phyloP scores from a whole-genome alignment of 1,284 basidiomycete species.

The Paramarasmius palmivorus region DNA sequence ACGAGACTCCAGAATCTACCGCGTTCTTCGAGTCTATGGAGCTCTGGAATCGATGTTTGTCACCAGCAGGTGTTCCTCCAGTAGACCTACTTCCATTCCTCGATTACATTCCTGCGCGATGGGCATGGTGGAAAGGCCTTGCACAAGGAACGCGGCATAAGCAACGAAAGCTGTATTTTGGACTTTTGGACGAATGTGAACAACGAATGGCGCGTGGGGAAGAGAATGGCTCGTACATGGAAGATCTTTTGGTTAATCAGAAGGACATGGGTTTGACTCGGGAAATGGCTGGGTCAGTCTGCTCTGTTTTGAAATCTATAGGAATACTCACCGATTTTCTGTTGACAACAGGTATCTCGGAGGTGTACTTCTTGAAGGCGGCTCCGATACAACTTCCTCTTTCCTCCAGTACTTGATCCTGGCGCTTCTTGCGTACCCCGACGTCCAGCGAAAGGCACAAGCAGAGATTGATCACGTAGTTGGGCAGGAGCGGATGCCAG shows the following conservation, averaged over 20 bases:
- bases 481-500: constrained; percentile 22
- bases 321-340: not conserved
- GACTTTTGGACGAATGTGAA: constrained; percentile 10
- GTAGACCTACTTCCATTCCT: constrained; percentile 30
- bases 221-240: constrained; percentile 13
- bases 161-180: constrained; percentile 23
- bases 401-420: constrained; percentile 18
- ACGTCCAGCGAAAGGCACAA: constrained; percentile 26
- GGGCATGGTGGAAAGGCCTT: constrained; percentile 26
- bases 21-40: constrained; percentile 14
- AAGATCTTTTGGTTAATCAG: constrained; percentile 6
- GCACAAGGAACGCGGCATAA: constrained; percentile 17
- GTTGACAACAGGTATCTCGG: constrained; percentile 18
- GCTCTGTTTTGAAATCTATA: too few relatives aligned
- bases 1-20: constrained; percentile 7
- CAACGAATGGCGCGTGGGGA: constrained; percentile 5
- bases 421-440: constrained; percentile 21
- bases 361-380: constrained; percentile 21
- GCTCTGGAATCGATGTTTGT: constrained; percentile 15
- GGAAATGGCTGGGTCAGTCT: constrained; percentile 11
- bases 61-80: constrained; percentile 27
- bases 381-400: constrained; percentile 18
- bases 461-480: constrained; percentile 29
- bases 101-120: constrained; percentile 26
- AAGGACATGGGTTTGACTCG: constrained; percentile 10